Evolutionary conservation across 2,329 filamentous ascomycete genomes (phyloP).

Genomic region (Microthyrium microscopicum): DNA sequence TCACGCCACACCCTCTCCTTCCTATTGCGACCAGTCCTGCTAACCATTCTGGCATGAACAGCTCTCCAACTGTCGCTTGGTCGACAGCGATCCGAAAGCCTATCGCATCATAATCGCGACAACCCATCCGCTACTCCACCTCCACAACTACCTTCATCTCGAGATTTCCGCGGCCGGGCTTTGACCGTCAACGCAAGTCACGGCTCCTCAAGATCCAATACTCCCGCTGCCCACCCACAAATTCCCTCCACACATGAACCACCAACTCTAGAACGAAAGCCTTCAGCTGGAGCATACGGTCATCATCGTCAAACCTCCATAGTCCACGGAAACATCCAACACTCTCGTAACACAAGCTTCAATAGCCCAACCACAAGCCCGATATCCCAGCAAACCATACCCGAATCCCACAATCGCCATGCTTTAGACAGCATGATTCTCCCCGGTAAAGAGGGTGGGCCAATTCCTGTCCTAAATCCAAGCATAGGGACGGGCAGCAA

Average conservation of each 20-base stretch:
- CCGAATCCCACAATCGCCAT: conserved; percentile 20
- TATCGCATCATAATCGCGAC: conserved; percentile 18
- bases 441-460: conserved; percentile 18
- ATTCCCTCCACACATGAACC: too few species aligned
- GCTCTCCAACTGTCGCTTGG: too few species aligned
- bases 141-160: conserved; percentile 14
- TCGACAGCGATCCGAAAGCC: conserved; percentile 21
- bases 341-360: conserved; percentile 76
- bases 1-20: not conserved
- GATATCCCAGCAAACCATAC: conserved; percentile 73
- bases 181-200: not conserved
- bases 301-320: conserved; percentile 96
- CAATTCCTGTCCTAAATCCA: conserved; percentile 1
- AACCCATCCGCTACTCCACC: conserved; percentile 11
- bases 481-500: too few species aligned
- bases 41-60: too few species aligned
- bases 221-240: conserved; percentile 22
- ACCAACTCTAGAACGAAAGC: conserved; percentile 27
- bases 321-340: conserved; percentile 76
- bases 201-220: conserved; percentile 26
- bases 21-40: not conserved
- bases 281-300: conserved; percentile 49
- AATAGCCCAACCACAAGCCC: conserved; percentile 63
- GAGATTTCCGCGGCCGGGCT: conserved; percentile 25
- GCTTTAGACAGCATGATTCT: conserved; percentile 23